Percentiles rank a stretch among this genome's conserved stretches.
phyloP scores from a whole-genome alignment of 306 rosid genomes.

The Crataegus laevigata region DNA sequence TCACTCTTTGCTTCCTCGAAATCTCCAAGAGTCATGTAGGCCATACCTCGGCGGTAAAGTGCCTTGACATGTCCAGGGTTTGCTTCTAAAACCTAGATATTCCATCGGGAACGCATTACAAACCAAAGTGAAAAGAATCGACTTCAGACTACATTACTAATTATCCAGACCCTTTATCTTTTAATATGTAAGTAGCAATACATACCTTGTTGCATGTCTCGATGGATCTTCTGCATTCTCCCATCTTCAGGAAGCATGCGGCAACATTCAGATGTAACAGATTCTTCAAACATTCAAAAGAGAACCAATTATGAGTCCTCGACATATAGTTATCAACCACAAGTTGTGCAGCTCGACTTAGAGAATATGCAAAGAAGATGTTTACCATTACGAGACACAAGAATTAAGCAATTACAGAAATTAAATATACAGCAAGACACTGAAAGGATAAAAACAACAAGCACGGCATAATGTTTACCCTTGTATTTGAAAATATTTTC shows the following conservation, averaged over 20 bases:
- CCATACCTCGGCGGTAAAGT: slow-evolving; percentile 98
- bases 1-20: slow-evolving; percentile 84
- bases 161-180: not conserved
- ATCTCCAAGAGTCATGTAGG: slow-evolving; percentile 76
- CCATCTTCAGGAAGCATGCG: slow-evolving; percentile 77
- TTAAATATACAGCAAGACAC: not conserved
- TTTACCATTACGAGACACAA: not conserved
- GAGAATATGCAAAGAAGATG: not conserved
- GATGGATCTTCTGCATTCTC: slow-evolving; percentile 77
- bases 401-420: not conserved
- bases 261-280: slow-evolving; percentile 79
- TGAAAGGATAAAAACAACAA: not conserved
- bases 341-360: not conserved
- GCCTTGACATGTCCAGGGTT: slow-evolving; percentile 87
- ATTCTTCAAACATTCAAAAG: slow-evolving; percentile 49
- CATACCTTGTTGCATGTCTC: slow-evolving; percentile 91
- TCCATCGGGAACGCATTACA: slow-evolving; percentile 15
- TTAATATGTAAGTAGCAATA: not conserved
- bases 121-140: not conserved
- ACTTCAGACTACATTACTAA: not conserved
- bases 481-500: slow-evolving; percentile 63
- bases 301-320: slow-evolving; percentile 18
- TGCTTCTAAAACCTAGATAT: slow-evolving; percentile 74
- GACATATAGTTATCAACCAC: not conserved
- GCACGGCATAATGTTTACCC: slow-evolving; percentile 41